A percentile compares a stretch with the other conserved stretches of the same genome.
phyloP scores from a whole-genome alignment of 805 yeast genomes.

The Hanseniaspora valbyensis region DNA sequence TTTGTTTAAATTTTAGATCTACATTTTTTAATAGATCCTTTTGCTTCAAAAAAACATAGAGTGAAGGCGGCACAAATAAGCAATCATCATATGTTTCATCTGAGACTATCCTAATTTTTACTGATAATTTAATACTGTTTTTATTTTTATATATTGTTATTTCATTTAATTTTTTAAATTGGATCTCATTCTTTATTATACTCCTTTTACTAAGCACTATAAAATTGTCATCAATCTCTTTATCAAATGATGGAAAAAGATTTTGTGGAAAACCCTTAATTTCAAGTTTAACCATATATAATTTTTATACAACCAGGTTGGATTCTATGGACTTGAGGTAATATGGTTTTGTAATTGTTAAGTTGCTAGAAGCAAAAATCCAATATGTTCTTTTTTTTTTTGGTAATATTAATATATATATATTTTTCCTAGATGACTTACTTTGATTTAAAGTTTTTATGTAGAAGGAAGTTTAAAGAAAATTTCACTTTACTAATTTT shows the following conservation, averaged over 20 bases:
- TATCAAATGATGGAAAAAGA: neutral
- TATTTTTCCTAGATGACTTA: too few relatives aligned
- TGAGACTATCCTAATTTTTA: neutral
- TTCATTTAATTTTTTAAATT: neutral
- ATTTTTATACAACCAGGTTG: too few relatives aligned
- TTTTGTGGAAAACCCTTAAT: neutral
- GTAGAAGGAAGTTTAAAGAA: too few relatives aligned
- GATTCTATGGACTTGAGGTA: too few relatives aligned
- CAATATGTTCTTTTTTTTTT: too few relatives aligned
- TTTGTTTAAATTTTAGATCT: neutral
- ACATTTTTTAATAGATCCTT: neutral
- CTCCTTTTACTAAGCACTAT: neutral
- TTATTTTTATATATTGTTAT: neutral
- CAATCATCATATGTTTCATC: neutral
- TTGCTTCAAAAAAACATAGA: neutral
- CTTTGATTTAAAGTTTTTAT: too few relatives aligned
- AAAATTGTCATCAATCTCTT: neutral
- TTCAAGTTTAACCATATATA: neutral
- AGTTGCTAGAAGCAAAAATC: too few relatives aligned
- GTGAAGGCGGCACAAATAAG: neutral
- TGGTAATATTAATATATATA: too few relatives aligned
- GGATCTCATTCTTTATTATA: neutral
- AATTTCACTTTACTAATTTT: too few relatives aligned
- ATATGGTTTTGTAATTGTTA: too few relatives aligned
- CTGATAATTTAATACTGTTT: neutral